Conservation (phyloP, 176 grass and related monocot species). For the Bromus sterilis region DNA sequence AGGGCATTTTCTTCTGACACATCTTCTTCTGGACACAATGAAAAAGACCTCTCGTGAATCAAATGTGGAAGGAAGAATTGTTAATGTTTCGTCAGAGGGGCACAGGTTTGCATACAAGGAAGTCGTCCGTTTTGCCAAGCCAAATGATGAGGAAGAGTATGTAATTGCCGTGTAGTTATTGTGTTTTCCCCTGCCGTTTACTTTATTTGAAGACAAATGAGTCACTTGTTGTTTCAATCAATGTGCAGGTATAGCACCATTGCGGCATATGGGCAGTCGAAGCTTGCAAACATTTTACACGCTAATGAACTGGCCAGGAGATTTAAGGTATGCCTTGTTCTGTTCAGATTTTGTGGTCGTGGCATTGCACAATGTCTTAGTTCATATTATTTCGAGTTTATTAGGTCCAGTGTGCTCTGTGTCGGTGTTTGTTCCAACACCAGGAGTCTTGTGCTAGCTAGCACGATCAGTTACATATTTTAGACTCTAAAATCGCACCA, state of each 20-base stretch:
- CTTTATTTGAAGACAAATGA: not conserved
- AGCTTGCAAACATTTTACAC: slow-evolving; percentile 86
- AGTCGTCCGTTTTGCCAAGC: slow-evolving; percentile 73
- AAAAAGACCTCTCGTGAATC: slow-evolving; percentile 66
- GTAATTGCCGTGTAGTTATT: not conserved
- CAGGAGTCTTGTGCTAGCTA: not conserved
- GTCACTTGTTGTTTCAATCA: slow-evolving; percentile 22
- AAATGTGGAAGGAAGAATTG: slow-evolving; percentile 79
- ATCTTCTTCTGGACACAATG: slow-evolving; percentile 87
- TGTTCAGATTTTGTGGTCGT: not conserved
- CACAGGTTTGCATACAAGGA: slow-evolving; percentile 62
- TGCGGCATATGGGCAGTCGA: slow-evolving; percentile 87
- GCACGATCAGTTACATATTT: not conserved
- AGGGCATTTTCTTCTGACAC: slow-evolving; percentile 93
- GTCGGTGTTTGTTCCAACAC: not conserved
- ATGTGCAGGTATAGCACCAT: slow-evolving; percentile 52
- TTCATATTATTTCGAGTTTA: not conserved
- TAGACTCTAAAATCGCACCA: not conserved
- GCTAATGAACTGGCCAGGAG: slow-evolving; percentile 81
- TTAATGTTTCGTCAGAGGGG: slow-evolving; percentile 79
- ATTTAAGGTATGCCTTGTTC: slow-evolving; percentile 46
- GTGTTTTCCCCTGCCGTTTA: not conserved
- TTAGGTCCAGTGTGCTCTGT: not conserved
- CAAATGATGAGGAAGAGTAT: slow-evolving; percentile 77
- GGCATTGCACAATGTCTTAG: not conserved